Evolutionary conservation across 768 basidiomycete genomes (phyloP).

Genomic region (Podaxis sp.): DNA sequence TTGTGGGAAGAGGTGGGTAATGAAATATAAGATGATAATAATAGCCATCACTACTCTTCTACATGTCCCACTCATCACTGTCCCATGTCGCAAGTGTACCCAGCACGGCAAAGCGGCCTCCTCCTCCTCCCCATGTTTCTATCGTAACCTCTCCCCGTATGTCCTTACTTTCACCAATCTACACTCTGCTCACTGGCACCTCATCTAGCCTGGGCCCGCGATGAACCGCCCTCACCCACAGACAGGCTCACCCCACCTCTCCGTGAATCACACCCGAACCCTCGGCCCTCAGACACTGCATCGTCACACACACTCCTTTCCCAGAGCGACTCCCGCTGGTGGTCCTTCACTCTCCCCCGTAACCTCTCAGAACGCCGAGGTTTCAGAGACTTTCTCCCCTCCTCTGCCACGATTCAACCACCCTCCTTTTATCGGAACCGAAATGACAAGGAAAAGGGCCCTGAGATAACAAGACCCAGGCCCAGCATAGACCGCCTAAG

Average conservation of each 20-base stretch:
- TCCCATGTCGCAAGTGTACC: constrained; percentile 34
- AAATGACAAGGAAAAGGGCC: constrained; percentile 33
- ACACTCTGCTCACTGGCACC: constrained; percentile 7
- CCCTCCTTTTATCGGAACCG: constrained; percentile 30
- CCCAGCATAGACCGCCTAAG: constrained; percentile 23
- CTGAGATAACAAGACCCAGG: constrained; percentile 15
- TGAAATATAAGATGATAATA: not conserved
- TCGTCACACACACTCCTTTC: constrained; percentile 51
- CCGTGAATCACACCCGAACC: constrained; percentile 28
- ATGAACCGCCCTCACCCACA: constrained; percentile 80
- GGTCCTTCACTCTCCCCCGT: constrained; percentile 65
- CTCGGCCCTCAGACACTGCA: constrained; percentile 50
- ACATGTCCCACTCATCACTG: constrained; percentile 24
- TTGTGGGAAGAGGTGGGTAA: constrained; percentile 1
- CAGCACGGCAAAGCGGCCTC: constrained; percentile 33
- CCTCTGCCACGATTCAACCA: constrained; percentile 37
- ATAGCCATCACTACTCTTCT: not conserved
- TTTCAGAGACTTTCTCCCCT: constrained; percentile 51
- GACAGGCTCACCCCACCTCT: constrained; percentile 20
- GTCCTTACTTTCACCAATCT: constrained; percentile 24
- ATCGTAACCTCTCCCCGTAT: constrained; percentile 73
- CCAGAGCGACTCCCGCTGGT: constrained; percentile 61
- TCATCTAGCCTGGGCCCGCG: constrained; percentile 73
- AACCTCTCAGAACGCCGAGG: constrained; percentile 29
- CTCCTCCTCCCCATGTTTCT: constrained; percentile 50